phyloP scores from a whole-genome alignment of 2,329 filamentous ascomycete genomes.

The Cladosporium oxysporum region DNA sequence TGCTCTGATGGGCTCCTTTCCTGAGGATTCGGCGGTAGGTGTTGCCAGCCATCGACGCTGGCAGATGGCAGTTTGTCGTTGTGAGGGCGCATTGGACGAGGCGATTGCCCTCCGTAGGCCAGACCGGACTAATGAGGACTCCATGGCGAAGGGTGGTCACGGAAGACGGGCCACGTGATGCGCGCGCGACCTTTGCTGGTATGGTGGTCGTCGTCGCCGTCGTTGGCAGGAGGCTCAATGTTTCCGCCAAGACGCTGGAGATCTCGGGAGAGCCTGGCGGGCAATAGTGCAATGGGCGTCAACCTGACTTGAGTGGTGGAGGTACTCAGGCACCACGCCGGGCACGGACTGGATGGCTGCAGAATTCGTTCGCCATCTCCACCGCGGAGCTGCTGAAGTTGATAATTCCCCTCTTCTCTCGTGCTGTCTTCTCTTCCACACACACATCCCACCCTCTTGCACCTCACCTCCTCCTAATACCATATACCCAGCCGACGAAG shows the following conservation, averaged over 20 bases:
- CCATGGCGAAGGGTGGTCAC: constrained; percentile 29
- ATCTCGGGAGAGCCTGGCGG: constrained; percentile 8
- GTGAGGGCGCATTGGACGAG: constrained; percentile 27
- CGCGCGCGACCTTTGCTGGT: not conserved
- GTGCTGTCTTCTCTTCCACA: constrained; percentile 13
- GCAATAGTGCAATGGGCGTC: not conserved
- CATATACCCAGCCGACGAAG: constrained; percentile 35
- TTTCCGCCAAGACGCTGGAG: constrained; percentile 3
- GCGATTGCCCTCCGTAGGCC: constrained; percentile 35
- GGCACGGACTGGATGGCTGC: constrained; percentile 7
- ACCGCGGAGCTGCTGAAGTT: constrained; percentile 13
- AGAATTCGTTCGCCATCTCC: constrained; percentile 19
- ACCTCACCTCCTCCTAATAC: not conserved
- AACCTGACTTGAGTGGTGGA: not conserved
- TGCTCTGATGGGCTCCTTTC: constrained; percentile 29
- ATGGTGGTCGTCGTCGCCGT: not conserved
- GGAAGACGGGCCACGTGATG: constrained; percentile 5
- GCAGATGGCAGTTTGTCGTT: constrained; percentile 27
- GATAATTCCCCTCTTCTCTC: constrained; percentile 19
- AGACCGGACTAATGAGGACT: constrained; percentile 32
- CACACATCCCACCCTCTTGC: constrained; percentile 12
- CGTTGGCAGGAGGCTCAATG: constrained; percentile 11
- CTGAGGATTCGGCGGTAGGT: constrained; percentile 23
- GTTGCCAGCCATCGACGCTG: constrained; percentile 33
- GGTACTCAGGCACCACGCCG: not conserved